Evolutionary conservation across 2,329 filamentous ascomycete species (phyloP).

Genomic region (Dothideomycetes sp.): DNA sequence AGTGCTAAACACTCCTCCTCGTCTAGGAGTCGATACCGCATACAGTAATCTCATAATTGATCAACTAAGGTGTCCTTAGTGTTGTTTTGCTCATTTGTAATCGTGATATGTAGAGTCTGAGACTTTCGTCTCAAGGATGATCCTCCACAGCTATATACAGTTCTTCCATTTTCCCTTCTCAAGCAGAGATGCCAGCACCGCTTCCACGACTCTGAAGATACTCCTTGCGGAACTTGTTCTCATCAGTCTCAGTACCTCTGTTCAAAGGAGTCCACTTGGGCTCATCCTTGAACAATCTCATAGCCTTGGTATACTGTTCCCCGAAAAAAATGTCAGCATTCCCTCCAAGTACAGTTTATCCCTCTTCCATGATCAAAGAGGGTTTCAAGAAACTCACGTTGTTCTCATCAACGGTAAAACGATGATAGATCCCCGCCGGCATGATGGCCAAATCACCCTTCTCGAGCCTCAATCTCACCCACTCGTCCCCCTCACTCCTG

Average conservation of each 20-base stretch:
- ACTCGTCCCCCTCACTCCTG: conserved; percentile 68
- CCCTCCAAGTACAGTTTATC: neutral
- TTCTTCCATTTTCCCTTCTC: too few relatives aligned
- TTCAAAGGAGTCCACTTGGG: conserved; percentile 97
- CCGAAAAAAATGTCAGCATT: neutral
- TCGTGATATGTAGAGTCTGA: too few relatives aligned
- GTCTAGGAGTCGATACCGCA: too few relatives aligned
- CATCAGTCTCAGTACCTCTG: conserved; percentile 65
- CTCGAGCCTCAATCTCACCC: conserved; percentile 77
- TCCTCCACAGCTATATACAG: too few relatives aligned
- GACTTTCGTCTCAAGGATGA: too few relatives aligned
- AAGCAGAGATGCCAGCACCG: conserved; percentile 12
- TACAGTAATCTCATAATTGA: too few relatives aligned
- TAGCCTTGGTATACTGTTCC: conserved; percentile 78
- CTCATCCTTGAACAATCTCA: conserved; percentile 96
- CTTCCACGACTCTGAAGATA: conserved; percentile 49
- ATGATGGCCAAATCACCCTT: conserved; percentile 89
- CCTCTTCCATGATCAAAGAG: neutral
- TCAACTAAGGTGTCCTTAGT: too few relatives aligned
- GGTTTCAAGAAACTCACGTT: conserved; percentile 60
- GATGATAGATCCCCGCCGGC: conserved; percentile 91
- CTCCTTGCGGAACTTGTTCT: conserved; percentile 66
- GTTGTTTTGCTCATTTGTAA: too few relatives aligned
- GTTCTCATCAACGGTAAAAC: conserved; percentile 85
- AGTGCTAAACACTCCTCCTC: conserved; percentile 26